Percentiles rank a stretch among this genome's conserved stretches.
Evolutionary conservation across 352 stramenopile species (phyloP).

Genomic region (Phytophthora sp.): DNA sequence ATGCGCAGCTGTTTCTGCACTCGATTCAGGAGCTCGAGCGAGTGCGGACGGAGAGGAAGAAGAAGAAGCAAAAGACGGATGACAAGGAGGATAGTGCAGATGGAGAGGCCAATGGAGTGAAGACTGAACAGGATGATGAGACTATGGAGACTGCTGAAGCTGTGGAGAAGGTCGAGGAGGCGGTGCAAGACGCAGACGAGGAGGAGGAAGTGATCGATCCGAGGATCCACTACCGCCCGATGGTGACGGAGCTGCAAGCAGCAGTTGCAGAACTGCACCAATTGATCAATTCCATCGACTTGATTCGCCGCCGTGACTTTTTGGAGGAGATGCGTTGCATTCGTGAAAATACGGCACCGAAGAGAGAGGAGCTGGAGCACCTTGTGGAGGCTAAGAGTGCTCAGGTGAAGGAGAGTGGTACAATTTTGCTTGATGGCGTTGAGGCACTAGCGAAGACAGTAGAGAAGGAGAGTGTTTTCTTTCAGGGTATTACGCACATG

Average conservation of each 20-base stretch:
- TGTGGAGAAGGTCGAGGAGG: slow-evolving; percentile 28
- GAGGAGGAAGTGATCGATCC: slow-evolving; percentile 86
- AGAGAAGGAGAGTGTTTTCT: slow-evolving; percentile 86
- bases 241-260: slow-evolving; percentile 83
- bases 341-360: slow-evolving; percentile 83
- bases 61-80: slow-evolving; percentile 54
- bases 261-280: slow-evolving; percentile 83
- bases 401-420: slow-evolving; percentile 80
- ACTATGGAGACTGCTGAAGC: slow-evolving; percentile 27
- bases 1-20: slow-evolving; percentile 84
- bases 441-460: slow-evolving; percentile 73
- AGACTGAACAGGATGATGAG: slow-evolving; percentile 40
- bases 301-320: slow-evolving; percentile 80
- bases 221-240: slow-evolving; percentile 84
- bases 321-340: slow-evolving; percentile 89
- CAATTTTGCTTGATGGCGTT: slow-evolving; percentile 75
- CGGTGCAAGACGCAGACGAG: slow-evolving; percentile 29
- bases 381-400: slow-evolving; percentile 76
- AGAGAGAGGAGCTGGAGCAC: slow-evolving; percentile 82
- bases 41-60: slow-evolving; percentile 59
- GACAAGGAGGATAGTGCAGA: slow-evolving; percentile 5
- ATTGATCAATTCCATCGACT: slow-evolving; percentile 88
- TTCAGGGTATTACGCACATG: slow-evolving; percentile 79
- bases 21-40: slow-evolving; percentile 84
- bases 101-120: slow-evolving; percentile 27